These are phyloP conservation scores for Musa acuminata DNA, from an alignment of 176 grass and related monocot genomes.

Conservation along the genomic window DNA sequence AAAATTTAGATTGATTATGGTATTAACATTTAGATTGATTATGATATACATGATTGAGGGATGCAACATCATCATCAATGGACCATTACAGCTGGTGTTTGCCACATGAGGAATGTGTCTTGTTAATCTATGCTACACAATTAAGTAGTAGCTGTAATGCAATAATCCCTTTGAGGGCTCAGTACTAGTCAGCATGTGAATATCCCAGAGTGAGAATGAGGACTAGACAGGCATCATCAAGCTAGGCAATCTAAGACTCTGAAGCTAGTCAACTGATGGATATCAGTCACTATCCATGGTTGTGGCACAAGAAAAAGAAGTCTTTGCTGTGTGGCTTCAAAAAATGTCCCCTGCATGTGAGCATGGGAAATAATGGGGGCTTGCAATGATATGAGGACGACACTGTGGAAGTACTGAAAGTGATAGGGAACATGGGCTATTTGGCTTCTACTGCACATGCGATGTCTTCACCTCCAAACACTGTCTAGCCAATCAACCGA, in stretches of 20 bases:
- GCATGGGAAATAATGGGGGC: neutral
- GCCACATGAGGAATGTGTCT: no score
- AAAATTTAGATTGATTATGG: no score
- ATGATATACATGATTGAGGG: no score
- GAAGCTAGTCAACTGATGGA: no score
- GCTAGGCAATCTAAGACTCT: no score
- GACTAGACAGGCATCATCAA: no score
- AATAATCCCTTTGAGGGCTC: no score
- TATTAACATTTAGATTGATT: no score
- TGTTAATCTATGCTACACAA: neutral
- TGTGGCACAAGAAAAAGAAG: neutral
- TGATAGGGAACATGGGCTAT: conserved; percentile 1
- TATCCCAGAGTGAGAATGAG: no score
- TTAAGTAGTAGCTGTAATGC: neutral
- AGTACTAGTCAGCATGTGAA: neutral
- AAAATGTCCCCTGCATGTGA: conserved; percentile 4
- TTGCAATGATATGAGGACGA: neutral
- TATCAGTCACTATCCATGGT: neutral
- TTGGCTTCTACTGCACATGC: conserved; percentile 12
- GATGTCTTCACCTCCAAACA: neutral
- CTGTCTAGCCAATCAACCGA: no score
- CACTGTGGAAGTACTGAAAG: neutral
- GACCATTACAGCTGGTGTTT: no score
- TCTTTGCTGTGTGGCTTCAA: neutral
- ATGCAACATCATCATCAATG: no score